Conservation (phyloP, 2,329 filamentous ascomycete genomes). For the Purpureocillium lavendulum region DNA sequence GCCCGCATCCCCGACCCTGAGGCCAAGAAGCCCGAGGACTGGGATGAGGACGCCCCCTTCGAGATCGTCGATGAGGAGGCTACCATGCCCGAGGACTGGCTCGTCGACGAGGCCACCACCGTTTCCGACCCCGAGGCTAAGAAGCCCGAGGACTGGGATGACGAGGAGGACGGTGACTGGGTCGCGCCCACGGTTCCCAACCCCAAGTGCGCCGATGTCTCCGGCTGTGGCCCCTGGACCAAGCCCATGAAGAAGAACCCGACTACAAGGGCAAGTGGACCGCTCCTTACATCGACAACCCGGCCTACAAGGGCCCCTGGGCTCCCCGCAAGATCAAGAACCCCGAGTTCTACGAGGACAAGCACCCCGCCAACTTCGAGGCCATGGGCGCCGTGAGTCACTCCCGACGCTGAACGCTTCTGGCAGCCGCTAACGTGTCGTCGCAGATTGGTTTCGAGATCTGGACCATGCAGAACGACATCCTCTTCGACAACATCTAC, state of each 20-base stretch:
- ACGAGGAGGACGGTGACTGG: conserved; percentile 99
- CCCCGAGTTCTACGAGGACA: conserved; percentile 95
- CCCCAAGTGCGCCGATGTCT: conserved; percentile 88
- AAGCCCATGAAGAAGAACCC: conserved; percentile 88
- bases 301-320: conserved; percentile 95
- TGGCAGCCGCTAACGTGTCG: not conserved
- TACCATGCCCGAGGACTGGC: conserved; percentile 88
- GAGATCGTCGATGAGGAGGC: conserved; percentile 94
- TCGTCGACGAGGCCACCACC: conserved; percentile 75
- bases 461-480: conserved; percentile 99
- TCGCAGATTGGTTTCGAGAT: conserved; percentile 91
- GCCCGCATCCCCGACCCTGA: conserved; percentile 85
- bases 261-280: conserved; percentile 99
- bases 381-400: conserved; percentile 87
- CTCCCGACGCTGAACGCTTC: conserved; percentile 3
- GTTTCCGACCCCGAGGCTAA: conserved; percentile 87
- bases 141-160: conserved; percentile 99
- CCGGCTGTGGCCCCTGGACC: conserved; percentile 90
- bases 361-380: conserved; percentile 92
- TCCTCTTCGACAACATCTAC: conserved; percentile 99
- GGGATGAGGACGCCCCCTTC: conserved; percentile 96
- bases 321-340: conserved; percentile 93
- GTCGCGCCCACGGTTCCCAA: conserved; percentile 82
- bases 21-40: conserved; percentile 94
- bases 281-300: conserved; percentile 90